Evolutionary conservation across 2,329 filamentous ascomycete genomes (phyloP).

Genomic region (Talaromyces sp.): DNA sequence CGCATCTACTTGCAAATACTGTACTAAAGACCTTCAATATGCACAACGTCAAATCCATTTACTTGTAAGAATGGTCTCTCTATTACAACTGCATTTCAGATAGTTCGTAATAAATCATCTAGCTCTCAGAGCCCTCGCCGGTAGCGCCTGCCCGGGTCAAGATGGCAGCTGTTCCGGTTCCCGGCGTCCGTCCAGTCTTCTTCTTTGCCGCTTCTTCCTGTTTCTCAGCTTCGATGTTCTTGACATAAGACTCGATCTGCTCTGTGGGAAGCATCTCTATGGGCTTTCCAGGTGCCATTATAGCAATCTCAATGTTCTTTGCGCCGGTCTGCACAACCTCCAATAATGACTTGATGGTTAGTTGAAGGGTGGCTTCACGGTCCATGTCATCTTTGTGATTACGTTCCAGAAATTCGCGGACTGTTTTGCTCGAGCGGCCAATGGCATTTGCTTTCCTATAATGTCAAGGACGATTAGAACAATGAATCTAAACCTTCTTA

Average conservation of each 20-base stretch:
- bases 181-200: constrained; percentile 64
- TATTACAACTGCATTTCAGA: constrained; percentile 7
- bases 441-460: constrained; percentile 98
- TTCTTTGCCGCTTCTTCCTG: constrained; percentile 97
- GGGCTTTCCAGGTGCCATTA: constrained; percentile 88
- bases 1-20: background rate
- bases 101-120: constrained; percentile 18
- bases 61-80: constrained; percentile 6
- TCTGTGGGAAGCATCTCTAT: constrained; percentile 94
- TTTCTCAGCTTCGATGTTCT: constrained; percentile 99
- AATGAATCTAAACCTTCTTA: background rate
- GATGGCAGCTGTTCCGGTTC: constrained; percentile 59
- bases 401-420: constrained; percentile 95
- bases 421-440: constrained; percentile 96
- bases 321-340: constrained; percentile 98
- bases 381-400: constrained; percentile 99
- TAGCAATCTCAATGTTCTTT: constrained; percentile 99
- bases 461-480: constrained; percentile 21
- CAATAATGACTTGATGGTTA: constrained; percentile 95
- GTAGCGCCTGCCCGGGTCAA: constrained; percentile 57
- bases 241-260: constrained; percentile 95
- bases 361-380: constrained; percentile 88
- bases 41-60: background rate
- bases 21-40: background rate
- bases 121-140: constrained; percentile 33